A percentile compares a stretch with the other conserved stretches of the same genome.
Conservation (phyloP, 148 eudicot genomes). For the Spergularia bocconei region DNA sequence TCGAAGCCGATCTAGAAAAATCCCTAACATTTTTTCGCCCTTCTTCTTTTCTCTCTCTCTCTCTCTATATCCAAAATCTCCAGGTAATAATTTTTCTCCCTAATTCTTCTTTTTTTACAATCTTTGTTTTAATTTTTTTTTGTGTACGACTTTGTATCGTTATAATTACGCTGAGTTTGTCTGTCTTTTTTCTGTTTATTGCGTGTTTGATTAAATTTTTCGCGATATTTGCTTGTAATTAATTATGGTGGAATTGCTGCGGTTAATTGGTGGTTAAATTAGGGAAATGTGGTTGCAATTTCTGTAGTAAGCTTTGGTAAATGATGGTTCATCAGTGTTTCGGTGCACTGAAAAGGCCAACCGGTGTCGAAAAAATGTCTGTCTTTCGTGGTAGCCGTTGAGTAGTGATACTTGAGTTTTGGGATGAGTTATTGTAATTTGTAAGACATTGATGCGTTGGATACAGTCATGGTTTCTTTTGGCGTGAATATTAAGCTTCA, state of each 20-base stretch:
- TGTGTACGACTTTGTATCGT: neutral
- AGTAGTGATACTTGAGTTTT: neutral
- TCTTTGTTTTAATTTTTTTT: neutral
- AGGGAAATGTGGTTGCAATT: neutral
- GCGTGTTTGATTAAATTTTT: neutral
- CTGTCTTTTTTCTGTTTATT: neutral
- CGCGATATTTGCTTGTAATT: neutral
- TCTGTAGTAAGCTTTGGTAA: neutral
- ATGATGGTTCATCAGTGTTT: neutral
- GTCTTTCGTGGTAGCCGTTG: neutral
- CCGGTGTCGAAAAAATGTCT: neutral
- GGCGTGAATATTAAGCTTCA: too few relatives aligned
- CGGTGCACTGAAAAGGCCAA: neutral
- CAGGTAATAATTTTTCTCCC: slow-evolving; percentile 11
- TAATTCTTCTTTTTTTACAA: neutral
- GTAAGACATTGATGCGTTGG: neutral
- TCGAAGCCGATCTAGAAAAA: slow-evolving; percentile 13
- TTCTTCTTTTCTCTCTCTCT: slow-evolving; percentile 8
- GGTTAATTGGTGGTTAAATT: neutral
- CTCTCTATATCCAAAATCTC: neutral
- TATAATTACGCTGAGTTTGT: slow-evolving; percentile 3
- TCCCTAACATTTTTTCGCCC: neutral
- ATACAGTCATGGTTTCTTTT: too few relatives aligned
- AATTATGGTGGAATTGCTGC: neutral
- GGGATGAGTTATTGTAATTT: neutral